phyloP scores from a whole-genome alignment of 176 grass and related monocot genomes.

The Triticum timopheevii region DNA sequence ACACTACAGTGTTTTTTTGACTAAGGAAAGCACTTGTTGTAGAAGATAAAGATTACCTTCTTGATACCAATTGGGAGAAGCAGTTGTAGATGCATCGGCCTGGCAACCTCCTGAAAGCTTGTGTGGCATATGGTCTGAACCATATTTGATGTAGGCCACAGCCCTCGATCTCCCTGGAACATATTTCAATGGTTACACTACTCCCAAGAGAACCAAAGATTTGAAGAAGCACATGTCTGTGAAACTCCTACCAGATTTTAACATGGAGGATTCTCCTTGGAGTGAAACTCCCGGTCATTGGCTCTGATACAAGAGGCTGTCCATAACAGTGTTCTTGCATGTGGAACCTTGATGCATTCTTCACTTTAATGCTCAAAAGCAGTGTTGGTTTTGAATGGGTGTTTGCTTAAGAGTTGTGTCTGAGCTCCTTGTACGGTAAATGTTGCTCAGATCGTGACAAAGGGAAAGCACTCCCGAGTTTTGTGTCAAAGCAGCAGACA shows the following conservation, averaged over 20 bases:
- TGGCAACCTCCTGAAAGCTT: neutral
- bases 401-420: neutral
- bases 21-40: neutral
- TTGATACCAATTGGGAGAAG: neutral
- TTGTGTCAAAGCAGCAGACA: neutral
- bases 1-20: neutral
- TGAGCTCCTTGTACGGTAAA: neutral
- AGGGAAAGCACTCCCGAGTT: neutral
- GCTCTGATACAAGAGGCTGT: neutral
- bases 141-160: neutral
- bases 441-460: neutral
- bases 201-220: neutral
- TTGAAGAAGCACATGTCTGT: neutral
- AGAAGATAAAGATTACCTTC: neutral
- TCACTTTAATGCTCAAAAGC: conserved; percentile 1
- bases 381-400: neutral
- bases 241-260: neutral
- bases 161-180: neutral
- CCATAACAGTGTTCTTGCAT: neutral
- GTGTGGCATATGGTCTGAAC: neutral
- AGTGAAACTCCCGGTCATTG: neutral
- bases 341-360: conserved; percentile 16
- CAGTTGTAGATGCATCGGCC: neutral
- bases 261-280: neutral
- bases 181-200: neutral